Conservation (phyloP, 441 rosid genomes). For the Populus trichocarpa region DNA sequence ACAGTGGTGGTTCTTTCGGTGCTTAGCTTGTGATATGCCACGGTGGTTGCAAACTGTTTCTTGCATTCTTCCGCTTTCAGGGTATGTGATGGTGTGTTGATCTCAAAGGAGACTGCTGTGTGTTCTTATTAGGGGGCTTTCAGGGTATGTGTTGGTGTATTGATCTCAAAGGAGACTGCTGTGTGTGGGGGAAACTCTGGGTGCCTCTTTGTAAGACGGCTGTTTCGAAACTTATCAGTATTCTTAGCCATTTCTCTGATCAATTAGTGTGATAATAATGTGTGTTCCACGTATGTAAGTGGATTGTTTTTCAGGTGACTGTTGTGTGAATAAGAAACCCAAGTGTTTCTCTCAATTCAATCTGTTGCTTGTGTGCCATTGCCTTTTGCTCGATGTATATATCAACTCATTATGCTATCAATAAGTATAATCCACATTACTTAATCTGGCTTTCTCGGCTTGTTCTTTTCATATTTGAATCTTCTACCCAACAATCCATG, state of each 20-base stretch:
- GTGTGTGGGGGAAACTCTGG: constrained; percentile 24
- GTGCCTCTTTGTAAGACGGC: constrained; percentile 38
- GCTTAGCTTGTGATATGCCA: constrained; percentile 1
- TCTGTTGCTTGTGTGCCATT: constrained; percentile 10
- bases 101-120: constrained; percentile 37
- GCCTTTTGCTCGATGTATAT: constrained; percentile 11
- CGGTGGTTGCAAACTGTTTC: constrained; percentile 13
- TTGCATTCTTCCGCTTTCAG: constrained; percentile 19
- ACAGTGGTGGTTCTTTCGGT: background rate
- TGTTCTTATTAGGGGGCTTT: background rate
- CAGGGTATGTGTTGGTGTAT: constrained; percentile 25
- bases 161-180: constrained; percentile 36
- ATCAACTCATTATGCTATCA: constrained; percentile 10
- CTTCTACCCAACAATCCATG: background rate
- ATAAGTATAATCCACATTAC: background rate
- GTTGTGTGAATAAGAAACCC: constrained; percentile 59
- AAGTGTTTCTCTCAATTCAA: constrained; percentile 20
- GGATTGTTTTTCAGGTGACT: constrained; percentile 40
- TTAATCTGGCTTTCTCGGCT: background rate
- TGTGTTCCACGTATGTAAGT: constrained; percentile 40
- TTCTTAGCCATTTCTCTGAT: constrained; percentile 45
- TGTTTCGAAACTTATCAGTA: constrained; percentile 25
- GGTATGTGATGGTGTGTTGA: constrained; percentile 20
- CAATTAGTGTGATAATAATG: constrained; percentile 46
- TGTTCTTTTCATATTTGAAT: background rate